Evolutionary conservation across 2,329 filamentous ascomycete genomes (phyloP), one percentile per base, ranked within the genome.

Genomic region (Lojkania enalia): DNA sequence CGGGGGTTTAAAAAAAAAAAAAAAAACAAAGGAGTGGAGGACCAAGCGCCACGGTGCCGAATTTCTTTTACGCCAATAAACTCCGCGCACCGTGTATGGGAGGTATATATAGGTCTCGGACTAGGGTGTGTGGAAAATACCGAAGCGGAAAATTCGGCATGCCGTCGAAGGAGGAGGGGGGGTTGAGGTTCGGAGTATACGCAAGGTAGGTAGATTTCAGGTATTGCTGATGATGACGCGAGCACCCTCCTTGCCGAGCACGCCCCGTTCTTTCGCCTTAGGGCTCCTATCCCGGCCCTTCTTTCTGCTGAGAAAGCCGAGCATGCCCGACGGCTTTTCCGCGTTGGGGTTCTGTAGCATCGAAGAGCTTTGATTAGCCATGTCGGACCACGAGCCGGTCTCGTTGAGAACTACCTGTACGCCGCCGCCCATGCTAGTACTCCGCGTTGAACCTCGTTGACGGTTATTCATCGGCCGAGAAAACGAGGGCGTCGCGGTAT

Each of bases 161-260:
- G n/a, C n/a, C n/a, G n/a, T n/a, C n/a, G n/a, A n/a, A n/a, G n/a
- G n/a, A n/a, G 23, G 7, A 27, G 7, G 23, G 23, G n/a, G 7
- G 7, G 23, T 27, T 27, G 7, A 27, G 23, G 23, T 27, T 7
- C 23, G 7, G 7, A n/a, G 23, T 27, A 7, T n/a, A n/a, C 7
- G 23, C n/a, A 27, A 7, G n/a, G 30, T 6, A 33, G 30, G 30
- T 33, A 16, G n/a, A n/a, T n/a, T 16, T 69, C 57, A 71, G 13
- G 68, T 69, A 44, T 71, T 71, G 55, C 69, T 71, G 57, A 77
- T 74, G 40, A 77, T 70, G 39, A 77, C 75, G 55, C 94, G 80
- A 9, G 94, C 91, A 13, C 94, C 94, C 68, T 97, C 91, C 66
- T 97, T 97, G 45, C 94, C 94, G 46, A 99, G 67, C 5, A 99